These are phyloP conservation scores for Nemania abortiva DNA, from an alignment of 2,329 filamentous ascomycete genomes.

Conservation along the genomic window DNA sequence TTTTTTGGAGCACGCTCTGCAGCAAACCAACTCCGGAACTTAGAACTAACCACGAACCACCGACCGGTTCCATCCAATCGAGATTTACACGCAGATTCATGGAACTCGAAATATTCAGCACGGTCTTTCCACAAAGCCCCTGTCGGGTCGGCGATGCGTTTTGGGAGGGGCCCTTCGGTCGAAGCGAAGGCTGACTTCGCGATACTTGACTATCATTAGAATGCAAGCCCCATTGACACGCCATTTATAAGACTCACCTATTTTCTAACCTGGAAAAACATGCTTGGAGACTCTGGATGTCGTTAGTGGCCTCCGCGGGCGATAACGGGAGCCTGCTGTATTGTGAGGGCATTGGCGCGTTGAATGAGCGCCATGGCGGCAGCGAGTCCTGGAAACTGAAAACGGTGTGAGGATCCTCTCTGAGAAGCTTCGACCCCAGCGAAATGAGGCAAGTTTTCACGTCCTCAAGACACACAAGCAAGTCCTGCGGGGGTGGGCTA, in stretches of 20 bases:
- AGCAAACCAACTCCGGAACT: background rate
- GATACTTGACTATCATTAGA: background rate
- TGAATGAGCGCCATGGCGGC: background rate
- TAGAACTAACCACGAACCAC: background rate
- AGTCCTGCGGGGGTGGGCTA: background rate
- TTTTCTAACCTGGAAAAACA: background rate
- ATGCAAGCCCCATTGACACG: background rate
- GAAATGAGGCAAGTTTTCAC: background rate
- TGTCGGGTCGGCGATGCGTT: background rate
- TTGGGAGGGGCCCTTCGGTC: background rate
- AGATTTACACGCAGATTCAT: background rate
- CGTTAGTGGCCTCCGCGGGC: background rate
- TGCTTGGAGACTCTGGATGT: background rate
- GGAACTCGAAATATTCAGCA: background rate
- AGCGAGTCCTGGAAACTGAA: background rate
- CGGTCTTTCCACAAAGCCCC: background rate
- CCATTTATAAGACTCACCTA: background rate
- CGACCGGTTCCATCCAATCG: background rate
- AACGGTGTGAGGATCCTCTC: background rate
- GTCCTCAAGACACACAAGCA: background rate
- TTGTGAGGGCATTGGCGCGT: background rate
- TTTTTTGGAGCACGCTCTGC: background rate
- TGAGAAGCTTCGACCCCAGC: background rate
- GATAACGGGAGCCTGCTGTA: background rate
- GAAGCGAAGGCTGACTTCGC: background rate